These are phyloP conservation scores for Cyclotella kingstonii DNA, from an alignment of 108 stramenopile genomes.

Conservation along the genomic window DNA sequence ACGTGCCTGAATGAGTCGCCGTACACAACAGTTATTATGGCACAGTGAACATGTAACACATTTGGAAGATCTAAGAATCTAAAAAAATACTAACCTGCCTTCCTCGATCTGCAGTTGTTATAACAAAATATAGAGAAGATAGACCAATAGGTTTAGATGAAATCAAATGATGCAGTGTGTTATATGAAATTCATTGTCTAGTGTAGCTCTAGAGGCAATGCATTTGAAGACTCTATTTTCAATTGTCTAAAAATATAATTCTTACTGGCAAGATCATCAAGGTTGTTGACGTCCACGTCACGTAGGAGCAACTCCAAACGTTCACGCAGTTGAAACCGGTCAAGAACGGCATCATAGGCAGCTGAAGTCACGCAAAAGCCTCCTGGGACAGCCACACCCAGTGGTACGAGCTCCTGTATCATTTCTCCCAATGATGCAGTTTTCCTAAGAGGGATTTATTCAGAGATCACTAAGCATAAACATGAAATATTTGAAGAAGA, in stretches of 20 bases:
- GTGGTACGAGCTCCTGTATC: conserved; percentile 35
- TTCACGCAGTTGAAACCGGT: conserved; percentile 30
- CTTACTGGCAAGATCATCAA: conserved; percentile 38
- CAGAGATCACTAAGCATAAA: neutral
- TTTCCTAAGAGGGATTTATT: conserved; percentile 9
- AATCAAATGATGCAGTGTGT: neutral
- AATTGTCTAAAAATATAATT: too few species aligned
- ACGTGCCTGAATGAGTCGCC: conserved; percentile 33
- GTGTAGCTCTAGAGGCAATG: too few species aligned
- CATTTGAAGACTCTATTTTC: too few species aligned
- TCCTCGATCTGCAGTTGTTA: neutral
- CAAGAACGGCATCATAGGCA: conserved; percentile 35
- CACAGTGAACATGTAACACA: neutral
- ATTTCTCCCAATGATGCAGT: conserved; percentile 49
- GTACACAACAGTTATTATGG: neutral
- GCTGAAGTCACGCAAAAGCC: conserved; percentile 29
- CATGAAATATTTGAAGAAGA: neutral
- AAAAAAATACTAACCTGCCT: conserved; percentile 1
- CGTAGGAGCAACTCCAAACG: conserved; percentile 27
- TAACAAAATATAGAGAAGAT: neutral
- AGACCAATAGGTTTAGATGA: neutral
- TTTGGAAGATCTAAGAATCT: neutral
- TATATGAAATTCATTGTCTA: too few species aligned
- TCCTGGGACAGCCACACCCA: conserved; percentile 36
- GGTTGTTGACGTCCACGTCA: conserved; percentile 28